Conservation (phyloP, 1,139 yeast species). For the Casaregolazyma lundiana region DNA sequence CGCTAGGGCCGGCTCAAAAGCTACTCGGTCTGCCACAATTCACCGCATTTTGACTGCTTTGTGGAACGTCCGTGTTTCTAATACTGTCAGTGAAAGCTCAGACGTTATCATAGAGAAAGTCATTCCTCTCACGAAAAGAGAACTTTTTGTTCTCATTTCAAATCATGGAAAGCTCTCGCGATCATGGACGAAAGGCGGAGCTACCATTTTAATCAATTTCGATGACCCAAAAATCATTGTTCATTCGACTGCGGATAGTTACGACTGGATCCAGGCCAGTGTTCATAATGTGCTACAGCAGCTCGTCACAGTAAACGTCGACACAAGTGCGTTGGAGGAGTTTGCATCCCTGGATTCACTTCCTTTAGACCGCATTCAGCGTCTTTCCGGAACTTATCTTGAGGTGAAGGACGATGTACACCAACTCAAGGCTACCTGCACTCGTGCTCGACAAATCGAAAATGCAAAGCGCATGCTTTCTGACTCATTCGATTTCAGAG, state of each 20-base stretch:
- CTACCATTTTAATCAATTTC: slow-evolving; percentile 43
- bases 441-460: slow-evolving; percentile 17
- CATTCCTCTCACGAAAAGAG: slow-evolving; percentile 40
- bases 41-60: slow-evolving; percentile 34
- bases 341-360: slow-evolving; percentile 19
- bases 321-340: slow-evolving; percentile 19
- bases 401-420: slow-evolving; percentile 19
- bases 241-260: slow-evolving; percentile 34
- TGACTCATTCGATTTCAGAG: slow-evolving; percentile 21
- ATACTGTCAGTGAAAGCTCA: slow-evolving; percentile 34
- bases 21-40: slow-evolving; percentile 21
- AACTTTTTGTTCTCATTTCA: slow-evolving; percentile 47
- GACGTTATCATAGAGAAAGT: slow-evolving; percentile 41
- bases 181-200: slow-evolving; percentile 53
- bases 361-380: slow-evolving; percentile 28
- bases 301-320: slow-evolving; percentile 21
- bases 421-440: slow-evolving; percentile 24
- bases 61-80: slow-evolving; percentile 40
- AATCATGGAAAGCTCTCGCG: slow-evolving; percentile 45
- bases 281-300: slow-evolving; percentile 26
- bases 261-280: slow-evolving; percentile 34
- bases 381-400: slow-evolving; percentile 30
- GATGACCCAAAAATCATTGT: slow-evolving; percentile 36
- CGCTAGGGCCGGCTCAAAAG: slow-evolving; percentile 12
- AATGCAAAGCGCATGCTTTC: slow-evolving; percentile 28